Evolutionary conservation across 352 stramenopile genomes (phyloP).

Genomic region (Pythium scleroteichum): DNA sequence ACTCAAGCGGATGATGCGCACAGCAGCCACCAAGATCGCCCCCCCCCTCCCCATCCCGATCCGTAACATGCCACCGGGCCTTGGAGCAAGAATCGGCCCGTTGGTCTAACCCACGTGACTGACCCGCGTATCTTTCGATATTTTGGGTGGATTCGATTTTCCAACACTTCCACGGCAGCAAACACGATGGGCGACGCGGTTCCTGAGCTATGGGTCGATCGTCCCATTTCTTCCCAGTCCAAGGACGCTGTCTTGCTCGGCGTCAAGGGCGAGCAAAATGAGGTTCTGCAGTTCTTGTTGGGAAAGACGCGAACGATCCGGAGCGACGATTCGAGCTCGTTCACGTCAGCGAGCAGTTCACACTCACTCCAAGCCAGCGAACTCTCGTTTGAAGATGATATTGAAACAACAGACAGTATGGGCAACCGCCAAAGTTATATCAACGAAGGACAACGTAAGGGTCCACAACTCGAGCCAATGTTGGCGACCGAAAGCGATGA

Average conservation of each 20-base stretch:
- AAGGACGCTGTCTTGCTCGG: not conserved
- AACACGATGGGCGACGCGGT: not conserved
- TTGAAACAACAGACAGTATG: too few species aligned
- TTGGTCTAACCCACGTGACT: not conserved
- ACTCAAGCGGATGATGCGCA: too few species aligned
- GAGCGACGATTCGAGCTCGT: constrained; percentile 14
- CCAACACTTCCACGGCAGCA: not conserved
- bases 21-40: too few species aligned
- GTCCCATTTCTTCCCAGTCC: too few species aligned
- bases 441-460: not conserved
- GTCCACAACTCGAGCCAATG: constrained; percentile 2
- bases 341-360: constrained; percentile 9
- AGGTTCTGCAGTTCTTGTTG: constrained; percentile 35
- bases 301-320: constrained; percentile 18
- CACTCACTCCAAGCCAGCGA: too few species aligned
- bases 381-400: too few species aligned
- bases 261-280: constrained; percentile 9
- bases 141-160: constrained; percentile 4
- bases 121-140: constrained; percentile 27
- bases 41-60: too few species aligned
- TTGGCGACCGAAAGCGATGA: constrained; percentile 18
- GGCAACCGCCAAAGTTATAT: too few species aligned
- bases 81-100: too few species aligned
- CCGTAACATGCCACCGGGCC: too few species aligned
- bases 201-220: too few species aligned